Conservation (phyloP, 2,329 filamentous ascomycete species). For the Calonectria ilicicola region DNA sequence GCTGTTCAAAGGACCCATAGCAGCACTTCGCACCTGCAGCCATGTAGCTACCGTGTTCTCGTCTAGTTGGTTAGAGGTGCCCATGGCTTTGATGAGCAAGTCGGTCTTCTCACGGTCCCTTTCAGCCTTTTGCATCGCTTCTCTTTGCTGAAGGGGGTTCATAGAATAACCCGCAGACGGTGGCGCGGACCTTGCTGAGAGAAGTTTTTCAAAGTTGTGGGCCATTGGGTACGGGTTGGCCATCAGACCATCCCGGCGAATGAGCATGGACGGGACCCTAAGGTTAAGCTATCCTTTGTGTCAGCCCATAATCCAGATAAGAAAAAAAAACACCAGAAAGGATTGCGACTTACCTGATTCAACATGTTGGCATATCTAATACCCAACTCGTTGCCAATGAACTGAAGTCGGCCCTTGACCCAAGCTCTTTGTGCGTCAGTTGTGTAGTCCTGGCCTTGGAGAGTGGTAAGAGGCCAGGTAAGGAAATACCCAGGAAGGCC, state of each 20-base stretch:
- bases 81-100: slow-evolving; percentile 55
- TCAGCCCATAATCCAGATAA: slow-evolving; percentile 21
- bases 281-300: slow-evolving; percentile 61
- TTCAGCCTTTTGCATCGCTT: slow-evolving; percentile 59
- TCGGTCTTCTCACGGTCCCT: slow-evolving; percentile 57
- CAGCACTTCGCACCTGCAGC: slow-evolving; percentile 42
- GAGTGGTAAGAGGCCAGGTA: slow-evolving; percentile 68
- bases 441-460: slow-evolving; percentile 68
- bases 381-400: slow-evolving; percentile 67
- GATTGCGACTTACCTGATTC: slow-evolving; percentile 58
- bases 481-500: slow-evolving; percentile 69
- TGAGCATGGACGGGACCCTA: slow-evolving; percentile 72
- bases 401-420: slow-evolving; percentile 64
- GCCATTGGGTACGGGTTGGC: slow-evolving; percentile 56
- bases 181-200: slow-evolving; percentile 53
- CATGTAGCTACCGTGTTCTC: slow-evolving; percentile 53
- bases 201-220: slow-evolving; percentile 58
- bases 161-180: slow-evolving; percentile 51
- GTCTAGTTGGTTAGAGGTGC: slow-evolving; percentile 50
- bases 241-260: slow-evolving; percentile 65
- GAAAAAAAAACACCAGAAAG: background rate
- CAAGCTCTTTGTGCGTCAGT: slow-evolving; percentile 70
- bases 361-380: slow-evolving; percentile 69
- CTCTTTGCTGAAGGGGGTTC: slow-evolving; percentile 61
- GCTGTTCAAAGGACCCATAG: slow-evolving; percentile 21